Conservation (phyloP, 164 flowering plant genomes). For the Nymphaea colorata region DNA sequence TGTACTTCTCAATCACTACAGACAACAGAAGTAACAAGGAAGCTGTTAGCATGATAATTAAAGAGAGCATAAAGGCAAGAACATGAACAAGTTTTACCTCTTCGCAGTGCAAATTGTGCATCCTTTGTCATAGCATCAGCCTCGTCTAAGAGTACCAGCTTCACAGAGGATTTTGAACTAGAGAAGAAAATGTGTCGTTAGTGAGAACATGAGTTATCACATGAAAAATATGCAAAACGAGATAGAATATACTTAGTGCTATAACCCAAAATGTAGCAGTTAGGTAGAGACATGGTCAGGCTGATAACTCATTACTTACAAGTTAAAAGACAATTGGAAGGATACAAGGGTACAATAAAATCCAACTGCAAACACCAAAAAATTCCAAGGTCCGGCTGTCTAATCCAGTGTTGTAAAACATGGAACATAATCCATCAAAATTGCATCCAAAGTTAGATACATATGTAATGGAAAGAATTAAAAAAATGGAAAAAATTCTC, state of each 20-base stretch:
- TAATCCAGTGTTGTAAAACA: background rate
- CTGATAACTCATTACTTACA: background rate
- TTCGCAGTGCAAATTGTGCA: slow-evolving; percentile 94
- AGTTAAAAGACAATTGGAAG: background rate
- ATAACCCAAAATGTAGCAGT: background rate
- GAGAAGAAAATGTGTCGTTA: slow-evolving; percentile 3
- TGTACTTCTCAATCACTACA: slow-evolving; percentile 96
- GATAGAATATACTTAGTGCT: background rate
- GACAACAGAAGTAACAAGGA: background rate
- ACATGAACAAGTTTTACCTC: slow-evolving; percentile 35
- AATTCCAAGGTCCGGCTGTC: background rate
- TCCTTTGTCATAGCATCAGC: slow-evolving; percentile 99
- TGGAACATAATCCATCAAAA: background rate
- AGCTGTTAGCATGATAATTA: background rate
- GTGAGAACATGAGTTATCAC: background rate
- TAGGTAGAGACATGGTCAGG: background rate
- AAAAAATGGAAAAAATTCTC: too few species aligned
- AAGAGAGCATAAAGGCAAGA: background rate
- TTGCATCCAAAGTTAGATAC: too few species aligned
- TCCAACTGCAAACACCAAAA: background rate
- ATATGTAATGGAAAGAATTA: too few species aligned
- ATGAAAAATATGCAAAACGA: background rate
- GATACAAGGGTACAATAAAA: background rate
- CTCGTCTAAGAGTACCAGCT: slow-evolving; percentile 85
- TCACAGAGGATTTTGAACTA: slow-evolving; percentile 72